A percentile compares a stretch with the other conserved stretches of the same genome.
phyloP scores from a whole-genome alignment of 768 basidiomycete species.

The Boletus rubescentipes region DNA sequence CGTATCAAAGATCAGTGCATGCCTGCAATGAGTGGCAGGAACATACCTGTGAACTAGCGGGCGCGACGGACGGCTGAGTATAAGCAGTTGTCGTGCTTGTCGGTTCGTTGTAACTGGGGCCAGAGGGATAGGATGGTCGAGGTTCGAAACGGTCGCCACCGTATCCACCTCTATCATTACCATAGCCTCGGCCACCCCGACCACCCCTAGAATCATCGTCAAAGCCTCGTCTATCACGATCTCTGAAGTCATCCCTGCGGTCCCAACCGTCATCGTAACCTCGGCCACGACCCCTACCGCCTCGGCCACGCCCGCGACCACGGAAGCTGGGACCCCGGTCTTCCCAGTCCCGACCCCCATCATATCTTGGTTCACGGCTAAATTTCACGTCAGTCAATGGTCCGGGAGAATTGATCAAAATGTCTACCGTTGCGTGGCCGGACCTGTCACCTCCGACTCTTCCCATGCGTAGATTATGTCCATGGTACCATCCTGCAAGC shows the following conservation, averaged over 20 bases:
- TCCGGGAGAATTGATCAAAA: background rate
- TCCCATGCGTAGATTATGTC: conserved; percentile 90
- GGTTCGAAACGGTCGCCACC: conserved; percentile 46
- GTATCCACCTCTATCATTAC: conserved; percentile 42
- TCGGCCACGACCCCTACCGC: conserved; percentile 44
- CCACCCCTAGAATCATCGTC: conserved; percentile 39
- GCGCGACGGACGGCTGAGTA: conserved; percentile 22
- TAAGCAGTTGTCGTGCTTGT: conserved; percentile 24
- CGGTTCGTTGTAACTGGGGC: conserved; percentile 26
- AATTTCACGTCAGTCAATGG: conserved; percentile 4
- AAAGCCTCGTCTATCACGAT: conserved; percentile 34
- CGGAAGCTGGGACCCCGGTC: conserved; percentile 37
- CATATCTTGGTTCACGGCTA: conserved; percentile 36
- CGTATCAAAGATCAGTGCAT: background rate
- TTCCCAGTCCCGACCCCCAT: conserved; percentile 50
- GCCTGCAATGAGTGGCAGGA: background rate
- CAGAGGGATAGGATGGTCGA: conserved; percentile 35
- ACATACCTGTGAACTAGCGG: conserved; percentile 32
- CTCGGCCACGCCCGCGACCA: conserved; percentile 38
- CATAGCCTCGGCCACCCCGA: conserved; percentile 37
- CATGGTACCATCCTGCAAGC: conserved; percentile 83
- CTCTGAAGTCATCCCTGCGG: conserved; percentile 42
- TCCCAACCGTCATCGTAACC: conserved; percentile 45
- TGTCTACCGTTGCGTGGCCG: conserved; percentile 42
- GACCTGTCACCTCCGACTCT: conserved; percentile 50